Evolutionary conservation across 768 basidiomycete species (phyloP), one percentile per base, ranked within the genome.

Genomic region (Russula ochroleuca): DNA sequence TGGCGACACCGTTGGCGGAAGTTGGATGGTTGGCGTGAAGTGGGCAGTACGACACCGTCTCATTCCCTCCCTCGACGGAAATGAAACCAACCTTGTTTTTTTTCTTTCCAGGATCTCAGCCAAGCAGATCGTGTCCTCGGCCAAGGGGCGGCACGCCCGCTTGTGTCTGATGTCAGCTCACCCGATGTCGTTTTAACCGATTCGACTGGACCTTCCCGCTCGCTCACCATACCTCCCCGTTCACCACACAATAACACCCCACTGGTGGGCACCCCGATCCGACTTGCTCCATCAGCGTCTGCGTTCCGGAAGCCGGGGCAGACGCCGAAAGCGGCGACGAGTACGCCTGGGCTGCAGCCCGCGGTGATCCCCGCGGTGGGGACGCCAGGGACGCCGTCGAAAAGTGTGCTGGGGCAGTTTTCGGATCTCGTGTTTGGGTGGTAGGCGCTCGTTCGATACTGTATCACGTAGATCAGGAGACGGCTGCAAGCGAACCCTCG

Each of bases 1-100:
- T 67, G 93, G 93, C 3, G 92, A 94, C 55, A 75, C 94, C 2
- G 71, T 94, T 23, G 76, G 81, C 13, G 88, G 88, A 5, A 80
- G 79, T 53, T 90, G 84, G 80, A 94, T 94, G 92, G 77, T 94
- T 40, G 93, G 92, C 14, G 85, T 84, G 47, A 92, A 92, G 73
- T 91, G 87, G 86, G 88, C 88, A 31, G 92, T 92, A 72, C 64
- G 89, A 83, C 21, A 45, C 43, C 54, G 37, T n/a, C n/a, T 58
- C 11, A 53, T 66, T 33, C 60, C 53, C n/a, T 58, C 41, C 47
- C 23, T 11, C 14, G 25, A 35, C 38, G 37, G n/a, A n/a, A 38
- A 59, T 35, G 31, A 5, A 23, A 15, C 57, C 58, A 50, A 33
- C 1, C 13, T 28, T 49, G 9, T 47, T 40, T 48, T 37, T 33